Base-by-base conservation (phyloP, 2,329 filamentous ascomycete genomes). In the Rasamsonia emersonii region DNA sequence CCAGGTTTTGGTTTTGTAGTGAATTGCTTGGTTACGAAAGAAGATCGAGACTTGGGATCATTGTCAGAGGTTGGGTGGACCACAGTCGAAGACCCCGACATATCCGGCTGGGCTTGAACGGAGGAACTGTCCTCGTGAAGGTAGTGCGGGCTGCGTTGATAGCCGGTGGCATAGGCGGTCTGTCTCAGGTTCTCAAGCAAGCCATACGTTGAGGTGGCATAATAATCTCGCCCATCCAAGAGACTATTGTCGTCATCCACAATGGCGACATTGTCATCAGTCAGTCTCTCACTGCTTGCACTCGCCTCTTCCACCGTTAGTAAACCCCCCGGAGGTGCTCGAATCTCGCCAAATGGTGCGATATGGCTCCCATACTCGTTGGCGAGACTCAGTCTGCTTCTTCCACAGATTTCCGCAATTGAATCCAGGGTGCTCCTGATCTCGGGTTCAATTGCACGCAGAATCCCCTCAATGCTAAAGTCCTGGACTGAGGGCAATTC, bases 291-390 rank as follows among this genome's bases (percentile, higher is more conserved):
- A 29, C 55, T 54, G 33, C 46, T 58, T 9, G 55, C 49, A 33
- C 53, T 59, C 2, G 54, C 58, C 40, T 67, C 64, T 36, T 65
- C 64, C 3, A 67, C 63, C 2, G 61, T 50, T 24, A 58, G 47
- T 4, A 67, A 45, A 4, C 53, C 51, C 13, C 52, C 43, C 5
- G 49, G 33, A 7, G 54, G 48, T 19, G 56, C 59, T 24, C 56
- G 54, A 40, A 77, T 75, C 49, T 77, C 73, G 23, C 73, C 73
- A 33, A 75, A 58, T 0, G 75, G 75, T 14, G 75, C 74, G 20
- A 77, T 64, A 50, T 79, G 75, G 25, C 73, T 72, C 19, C 66
- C 68, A 48, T 79, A 75, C 47, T 78, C 73, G 45, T 78, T 73
- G 7, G 75, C 73, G 37, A 79, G 55, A 43, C 73, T 77, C 46